These are phyloP conservation scores for Lentinula aciculospora DNA, from an alignment of 768 basidiomycete species.

Conservation along the genomic window DNA sequence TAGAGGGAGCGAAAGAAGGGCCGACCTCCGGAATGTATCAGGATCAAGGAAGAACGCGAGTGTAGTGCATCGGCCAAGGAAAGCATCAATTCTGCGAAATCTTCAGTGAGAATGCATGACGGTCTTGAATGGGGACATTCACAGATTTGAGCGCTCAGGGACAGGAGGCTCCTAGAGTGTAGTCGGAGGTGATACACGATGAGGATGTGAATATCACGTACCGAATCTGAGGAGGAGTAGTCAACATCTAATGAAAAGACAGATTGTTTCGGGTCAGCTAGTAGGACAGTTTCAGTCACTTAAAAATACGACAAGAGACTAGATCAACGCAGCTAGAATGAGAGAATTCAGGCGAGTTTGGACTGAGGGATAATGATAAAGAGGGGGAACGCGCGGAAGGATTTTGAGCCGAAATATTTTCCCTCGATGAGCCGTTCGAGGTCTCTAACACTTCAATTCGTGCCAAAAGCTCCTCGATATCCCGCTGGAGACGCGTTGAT, in stretches of 20 bases:
- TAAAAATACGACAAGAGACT: background rate
- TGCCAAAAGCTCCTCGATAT: background rate
- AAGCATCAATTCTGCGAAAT: background rate
- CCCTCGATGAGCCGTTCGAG: background rate
- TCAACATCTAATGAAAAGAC: background rate
- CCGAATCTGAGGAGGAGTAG: background rate
- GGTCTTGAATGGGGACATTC: background rate
- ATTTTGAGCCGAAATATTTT: background rate
- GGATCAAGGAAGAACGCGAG: slow-evolving; percentile 42
- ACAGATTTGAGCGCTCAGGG: background rate
- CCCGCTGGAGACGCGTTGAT: background rate
- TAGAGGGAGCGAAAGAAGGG: slow-evolving; percentile 20
- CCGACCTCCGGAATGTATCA: slow-evolving; percentile 32
- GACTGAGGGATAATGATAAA: background rate
- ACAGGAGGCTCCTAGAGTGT: background rate
- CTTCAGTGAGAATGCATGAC: background rate
- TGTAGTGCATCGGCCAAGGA: background rate
- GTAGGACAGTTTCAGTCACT: background rate
- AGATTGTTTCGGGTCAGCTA: background rate
- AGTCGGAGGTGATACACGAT: background rate
- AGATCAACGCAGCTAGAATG: background rate
- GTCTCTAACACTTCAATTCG: background rate
- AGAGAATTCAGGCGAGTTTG: background rate
- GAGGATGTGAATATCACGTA: background rate
- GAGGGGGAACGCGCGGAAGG: background rate